phyloP scores from a whole-genome alignment of 352 stramenopile genomes.

The Thalassiosira hispida region DNA sequence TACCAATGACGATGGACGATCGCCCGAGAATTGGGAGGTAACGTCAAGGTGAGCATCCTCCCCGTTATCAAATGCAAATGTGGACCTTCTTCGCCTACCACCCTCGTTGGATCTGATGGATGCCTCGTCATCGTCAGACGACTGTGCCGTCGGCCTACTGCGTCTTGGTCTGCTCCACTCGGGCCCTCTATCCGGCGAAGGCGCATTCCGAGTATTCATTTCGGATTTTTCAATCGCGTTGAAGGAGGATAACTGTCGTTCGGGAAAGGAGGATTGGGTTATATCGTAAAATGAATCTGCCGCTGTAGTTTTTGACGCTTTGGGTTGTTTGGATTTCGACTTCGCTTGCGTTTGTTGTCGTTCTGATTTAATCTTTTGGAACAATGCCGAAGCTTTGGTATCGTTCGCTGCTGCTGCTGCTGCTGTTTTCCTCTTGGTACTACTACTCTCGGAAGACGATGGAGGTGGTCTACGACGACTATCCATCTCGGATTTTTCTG shows the following conservation, averaged over 20 bases:
- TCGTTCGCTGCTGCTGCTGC: background rate
- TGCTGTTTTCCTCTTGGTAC: background rate
- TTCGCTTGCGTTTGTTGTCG: too few species aligned
- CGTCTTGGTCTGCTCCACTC: too few species aligned
- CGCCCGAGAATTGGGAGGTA: background rate
- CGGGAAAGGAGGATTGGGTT: slow-evolving; percentile 1
- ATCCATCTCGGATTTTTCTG: slow-evolving; percentile 44
- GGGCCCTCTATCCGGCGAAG: background rate
- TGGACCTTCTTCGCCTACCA: too few species aligned
- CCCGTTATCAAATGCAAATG: too few species aligned
- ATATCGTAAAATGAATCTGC: background rate
- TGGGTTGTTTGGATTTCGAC: too few species aligned
- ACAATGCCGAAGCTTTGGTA: background rate
- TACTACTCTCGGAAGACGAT: too few species aligned
- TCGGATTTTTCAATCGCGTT: background rate
- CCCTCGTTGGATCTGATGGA: background rate
- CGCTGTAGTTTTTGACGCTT: background rate
- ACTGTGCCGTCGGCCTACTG: background rate
- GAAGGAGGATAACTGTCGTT: background rate
- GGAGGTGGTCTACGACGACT: slow-evolving; percentile 11
- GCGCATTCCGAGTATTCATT: background rate
- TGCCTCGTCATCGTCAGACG: background rate
- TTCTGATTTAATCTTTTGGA: background rate
- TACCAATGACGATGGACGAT: slow-evolving; percentile 11
- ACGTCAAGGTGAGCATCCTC: too few species aligned